Base-by-base conservation (phyloP, 805 yeast species). In the Schizosaccharomyces japonicus region DNA sequence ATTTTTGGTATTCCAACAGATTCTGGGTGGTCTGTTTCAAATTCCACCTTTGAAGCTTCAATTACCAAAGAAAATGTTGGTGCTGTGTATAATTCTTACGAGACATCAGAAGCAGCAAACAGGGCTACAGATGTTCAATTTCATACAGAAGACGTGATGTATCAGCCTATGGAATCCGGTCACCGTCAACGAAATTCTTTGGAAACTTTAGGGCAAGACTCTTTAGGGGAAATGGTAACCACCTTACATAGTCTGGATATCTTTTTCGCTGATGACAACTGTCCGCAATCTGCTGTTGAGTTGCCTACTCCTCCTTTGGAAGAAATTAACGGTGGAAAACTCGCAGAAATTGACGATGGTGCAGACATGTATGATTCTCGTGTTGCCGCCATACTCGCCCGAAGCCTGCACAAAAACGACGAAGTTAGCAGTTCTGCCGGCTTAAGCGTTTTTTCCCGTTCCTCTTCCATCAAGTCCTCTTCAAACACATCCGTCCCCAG, bases 11-110 rank as follows among this genome's bases (percentile, higher is more conserved):
- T 87, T 23, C 96, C 98, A 0, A 87, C 80, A 51, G 94, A 81
- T 10, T 76, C 79, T 56, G 99, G 99, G 1, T 90, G 99, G 99
- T 78, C 95, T 0, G 76, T 92, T 46, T 93, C 96, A 1, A 80
- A 81, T 87, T 95, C 98, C 2, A 81, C 87, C 0, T 75, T 83
- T 39, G 78, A 90, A 1, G 83, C 95, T 0, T 79, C 93, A 0
- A 72, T 80, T 13, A 81, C 96, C 1, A 67, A 95, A 53, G 82
- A 81, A 58, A 90, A 90, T 56, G 92, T 90, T 1, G 96, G 90
- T 60, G 85, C 96, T 0, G 96, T 90, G 2, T 90, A 81, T 58
- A 75, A 84, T 28, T 81, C 94, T 0, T 87, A 95, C 57, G 70
- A 72, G 1, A 58, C 50, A 15, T 48, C 44, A 32, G 53, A 50